A percentile compares a stretch with the other conserved stretches of the same genome.
These are phyloP conservation scores for Ephemerocybe angulata DNA, from an alignment of 768 basidiomycete genomes.

Conservation along the genomic window DNA sequence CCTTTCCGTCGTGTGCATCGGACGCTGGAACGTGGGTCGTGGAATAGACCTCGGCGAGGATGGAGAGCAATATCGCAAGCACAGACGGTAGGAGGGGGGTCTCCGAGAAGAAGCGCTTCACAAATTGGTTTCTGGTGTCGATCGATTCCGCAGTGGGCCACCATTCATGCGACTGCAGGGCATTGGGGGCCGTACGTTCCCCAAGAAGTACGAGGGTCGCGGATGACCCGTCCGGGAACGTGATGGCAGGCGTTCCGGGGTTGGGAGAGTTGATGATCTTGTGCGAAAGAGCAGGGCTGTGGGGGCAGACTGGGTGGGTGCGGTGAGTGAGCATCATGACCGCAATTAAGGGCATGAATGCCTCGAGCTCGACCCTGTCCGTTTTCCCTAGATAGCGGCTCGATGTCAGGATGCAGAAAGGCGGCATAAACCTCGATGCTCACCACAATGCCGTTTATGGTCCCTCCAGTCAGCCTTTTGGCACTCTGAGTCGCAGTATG, in stretches of 20 bases:
- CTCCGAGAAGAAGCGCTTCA: constrained; percentile 29
- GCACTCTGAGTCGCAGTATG: no score
- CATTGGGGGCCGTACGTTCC: constrained; percentile 12
- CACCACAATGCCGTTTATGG: no score
- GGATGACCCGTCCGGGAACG: constrained; percentile 22
- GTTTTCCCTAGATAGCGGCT: constrained; percentile 14
- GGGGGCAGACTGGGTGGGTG: not conserved
- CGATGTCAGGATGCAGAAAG: no score
- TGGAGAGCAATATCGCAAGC: constrained; percentile 28
- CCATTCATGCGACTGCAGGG: constrained; percentile 22
- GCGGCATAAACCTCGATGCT: no score
- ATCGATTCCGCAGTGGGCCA: constrained; percentile 29
- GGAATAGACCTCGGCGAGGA: constrained; percentile 40
- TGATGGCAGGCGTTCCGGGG: constrained; percentile 3
- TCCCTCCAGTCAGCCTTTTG: no score
- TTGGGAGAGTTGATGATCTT: constrained; percentile 11
- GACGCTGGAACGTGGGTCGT: constrained; percentile 23
- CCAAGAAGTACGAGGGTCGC: constrained; percentile 29
- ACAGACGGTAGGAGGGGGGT: constrained; percentile 32
- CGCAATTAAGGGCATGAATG: constrained; percentile 15
- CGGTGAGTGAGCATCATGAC: constrained; percentile 8
- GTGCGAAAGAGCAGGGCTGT: constrained; percentile 11
- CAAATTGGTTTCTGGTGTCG: constrained; percentile 25
- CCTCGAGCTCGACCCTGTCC: constrained; percentile 10
- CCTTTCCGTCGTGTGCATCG: not conserved